These are phyloP conservation scores for Mucuna pruriens DNA, from an alignment of 306 rosid genomes.

Conservation along the genomic window DNA sequence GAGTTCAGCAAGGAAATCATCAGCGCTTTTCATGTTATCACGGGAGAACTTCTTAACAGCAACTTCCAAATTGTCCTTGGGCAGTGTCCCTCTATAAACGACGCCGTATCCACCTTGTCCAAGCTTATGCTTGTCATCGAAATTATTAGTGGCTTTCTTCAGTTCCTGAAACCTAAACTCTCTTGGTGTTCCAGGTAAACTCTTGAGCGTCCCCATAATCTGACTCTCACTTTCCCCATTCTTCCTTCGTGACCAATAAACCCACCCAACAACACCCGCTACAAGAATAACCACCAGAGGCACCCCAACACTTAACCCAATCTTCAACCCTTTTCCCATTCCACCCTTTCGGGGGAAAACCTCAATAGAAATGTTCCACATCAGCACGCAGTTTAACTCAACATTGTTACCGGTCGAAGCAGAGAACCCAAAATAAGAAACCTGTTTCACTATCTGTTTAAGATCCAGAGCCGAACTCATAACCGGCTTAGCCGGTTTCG, in stretches of 20 bases:
- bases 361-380: slow-evolving; percentile 72
- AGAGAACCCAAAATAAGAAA: slow-evolving; percentile 70
- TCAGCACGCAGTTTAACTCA: slow-evolving; percentile 66
- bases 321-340: not conserved
- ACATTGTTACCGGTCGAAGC: slow-evolving; percentile 62
- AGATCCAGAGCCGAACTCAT: slow-evolving; percentile 50
- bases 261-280: slow-evolving; percentile 24
- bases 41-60: slow-evolving; percentile 80
- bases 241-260: slow-evolving; percentile 30
- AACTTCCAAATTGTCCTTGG: slow-evolving; percentile 52
- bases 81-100: slow-evolving; percentile 59
- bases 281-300: slow-evolving; percentile 33
- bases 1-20: slow-evolving; percentile 81
- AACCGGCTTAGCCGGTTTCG: slow-evolving; percentile 51
- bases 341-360: not conserved
- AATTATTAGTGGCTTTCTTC: slow-evolving; percentile 72
- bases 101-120: slow-evolving; percentile 85
- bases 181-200: slow-evolving; percentile 74
- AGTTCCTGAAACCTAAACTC: slow-evolving; percentile 62
- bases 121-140: slow-evolving; percentile 59
- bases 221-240: slow-evolving; percentile 35
- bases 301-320: slow-evolving; percentile 60
- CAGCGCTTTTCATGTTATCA: slow-evolving; percentile 64
- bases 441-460: slow-evolving; percentile 20
- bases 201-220: slow-evolving; percentile 68